Evolutionary conservation across 805 yeast genomes (phyloP).

Genomic region (Sugiyamaella floridensis): DNA sequence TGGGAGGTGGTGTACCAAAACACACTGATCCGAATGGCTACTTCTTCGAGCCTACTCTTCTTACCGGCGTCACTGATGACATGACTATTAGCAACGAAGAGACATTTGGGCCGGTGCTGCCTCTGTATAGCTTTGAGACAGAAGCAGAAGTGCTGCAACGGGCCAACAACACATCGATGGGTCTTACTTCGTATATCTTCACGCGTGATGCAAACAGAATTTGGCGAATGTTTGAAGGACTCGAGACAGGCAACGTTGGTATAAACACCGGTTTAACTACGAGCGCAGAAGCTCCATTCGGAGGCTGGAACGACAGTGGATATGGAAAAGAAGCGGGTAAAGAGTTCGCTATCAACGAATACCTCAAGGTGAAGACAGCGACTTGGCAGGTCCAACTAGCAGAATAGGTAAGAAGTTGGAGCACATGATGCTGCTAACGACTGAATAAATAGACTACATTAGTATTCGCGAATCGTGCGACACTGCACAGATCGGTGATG

Average conservation of each 20-base stretch:
- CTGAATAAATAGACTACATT: neutral
- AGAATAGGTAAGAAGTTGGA: too few relatives aligned
- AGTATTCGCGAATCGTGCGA: neutral
- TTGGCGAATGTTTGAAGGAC: slow-evolving; percentile 55
- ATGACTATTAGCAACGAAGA: slow-evolving; percentile 62
- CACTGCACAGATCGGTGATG: neutral
- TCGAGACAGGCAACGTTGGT: slow-evolving; percentile 77
- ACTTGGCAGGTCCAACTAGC: slow-evolving; percentile 20
- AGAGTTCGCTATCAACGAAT: slow-evolving; percentile 73
- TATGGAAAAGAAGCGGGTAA: slow-evolving; percentile 73
- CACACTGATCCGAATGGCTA: slow-evolving; percentile 46
- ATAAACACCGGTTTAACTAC: slow-evolving; percentile 68
- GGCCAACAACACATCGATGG: slow-evolving; percentile 65
- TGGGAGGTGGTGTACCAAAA: slow-evolving; percentile 51
- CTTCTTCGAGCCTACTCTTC: slow-evolving; percentile 62
- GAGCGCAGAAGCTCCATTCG: slow-evolving; percentile 52
- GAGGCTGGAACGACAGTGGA: slow-evolving; percentile 90
- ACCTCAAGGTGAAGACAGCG: slow-evolving; percentile 80
- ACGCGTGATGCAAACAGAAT: slow-evolving; percentile 48
- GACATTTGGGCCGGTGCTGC: slow-evolving; percentile 77
- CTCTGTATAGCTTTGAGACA: slow-evolving; percentile 55
- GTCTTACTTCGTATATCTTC: slow-evolving; percentile 72
- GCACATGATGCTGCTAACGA: neutral
- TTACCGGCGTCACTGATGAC: slow-evolving; percentile 50
- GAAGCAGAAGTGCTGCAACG: slow-evolving; percentile 54